Conservation (phyloP, 306 rosid genomes). For the Prunus mongolica region DNA sequence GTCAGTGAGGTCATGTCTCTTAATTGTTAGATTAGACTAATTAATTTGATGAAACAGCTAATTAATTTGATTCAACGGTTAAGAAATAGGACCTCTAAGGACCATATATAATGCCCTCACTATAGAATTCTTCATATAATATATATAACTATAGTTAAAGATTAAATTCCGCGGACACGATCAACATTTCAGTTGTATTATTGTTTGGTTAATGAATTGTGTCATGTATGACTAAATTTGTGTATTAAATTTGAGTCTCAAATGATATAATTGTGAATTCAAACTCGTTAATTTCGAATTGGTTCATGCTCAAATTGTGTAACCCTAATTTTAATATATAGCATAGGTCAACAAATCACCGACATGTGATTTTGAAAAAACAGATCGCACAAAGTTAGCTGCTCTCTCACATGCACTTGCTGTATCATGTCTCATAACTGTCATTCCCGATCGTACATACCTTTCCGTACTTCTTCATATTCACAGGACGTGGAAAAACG, state of each 20-base stretch:
- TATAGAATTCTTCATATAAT: too few relatives aligned
- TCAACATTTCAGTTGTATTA: too few relatives aligned
- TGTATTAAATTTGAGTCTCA: too few relatives aligned
- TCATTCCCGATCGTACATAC: constrained; percentile 5
- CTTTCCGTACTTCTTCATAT: constrained; percentile 3
- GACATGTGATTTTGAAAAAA: constrained; percentile 10
- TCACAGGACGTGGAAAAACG: constrained; percentile 22
- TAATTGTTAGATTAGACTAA: fast-evolving
- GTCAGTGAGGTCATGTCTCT: fast-evolving
- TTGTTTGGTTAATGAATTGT: too few relatives aligned
- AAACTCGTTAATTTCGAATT: too few relatives aligned
- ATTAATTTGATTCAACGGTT: too few relatives aligned
- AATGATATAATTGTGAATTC: too few relatives aligned
- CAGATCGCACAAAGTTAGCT: constrained; percentile 5
- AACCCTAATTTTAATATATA: neutral
- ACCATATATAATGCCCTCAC: fast-evolving
- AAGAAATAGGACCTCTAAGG: too few relatives aligned
- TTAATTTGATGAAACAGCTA: fast-evolving
- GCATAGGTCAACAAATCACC: constrained; percentile 14
- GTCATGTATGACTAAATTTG: too few relatives aligned
- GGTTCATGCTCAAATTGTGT: too few relatives aligned
- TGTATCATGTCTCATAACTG: constrained; percentile 3
- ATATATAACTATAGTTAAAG: too few relatives aligned
- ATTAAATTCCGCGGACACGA: too few relatives aligned
- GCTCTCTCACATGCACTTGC: constrained; percentile 25